Evolutionary conservation across 257 asterid genomes (phyloP).

Genomic region (Solanum dulcamara): DNA sequence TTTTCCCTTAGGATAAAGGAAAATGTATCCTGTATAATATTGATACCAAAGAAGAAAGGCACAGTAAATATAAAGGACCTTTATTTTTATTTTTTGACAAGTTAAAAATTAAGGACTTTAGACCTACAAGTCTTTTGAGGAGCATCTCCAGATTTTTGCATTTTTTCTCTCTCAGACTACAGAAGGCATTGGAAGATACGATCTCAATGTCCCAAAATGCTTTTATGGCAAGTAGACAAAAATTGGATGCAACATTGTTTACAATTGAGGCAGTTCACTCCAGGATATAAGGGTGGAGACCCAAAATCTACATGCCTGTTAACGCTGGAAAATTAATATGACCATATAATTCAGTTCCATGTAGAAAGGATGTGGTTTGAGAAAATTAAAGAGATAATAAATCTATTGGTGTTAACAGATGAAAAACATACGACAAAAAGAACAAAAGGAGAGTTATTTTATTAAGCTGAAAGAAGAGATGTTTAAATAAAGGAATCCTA

Average conservation of each 20-base stretch:
- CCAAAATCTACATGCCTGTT: background rate
- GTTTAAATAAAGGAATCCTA: too few relatives aligned
- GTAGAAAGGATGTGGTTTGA: background rate
- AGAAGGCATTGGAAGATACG: background rate
- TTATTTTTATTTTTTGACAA: background rate
- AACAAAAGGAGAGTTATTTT: too few relatives aligned
- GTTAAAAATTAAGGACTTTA: background rate
- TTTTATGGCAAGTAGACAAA: background rate
- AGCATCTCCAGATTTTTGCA: background rate
- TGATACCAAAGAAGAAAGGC: background rate
- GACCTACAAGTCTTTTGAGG: background rate
- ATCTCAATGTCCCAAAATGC: background rate
- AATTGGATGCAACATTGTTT: background rate
- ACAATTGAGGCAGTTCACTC: background rate
- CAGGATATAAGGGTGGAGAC: background rate
- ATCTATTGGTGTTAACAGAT: too few relatives aligned
- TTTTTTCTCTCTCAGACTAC: background rate
- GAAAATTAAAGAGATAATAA: background rate
- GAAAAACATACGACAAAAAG: too few relatives aligned
- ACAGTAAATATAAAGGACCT: background rate
- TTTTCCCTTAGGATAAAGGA: too few relatives aligned
- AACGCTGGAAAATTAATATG: background rate
- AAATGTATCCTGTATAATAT: background rate
- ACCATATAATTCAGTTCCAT: background rate
- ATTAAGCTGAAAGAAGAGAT: too few relatives aligned